These are phyloP conservation scores for Phallus indusiatus DNA, from an alignment of 768 basidiomycete genomes.

Conservation along the genomic window DNA sequence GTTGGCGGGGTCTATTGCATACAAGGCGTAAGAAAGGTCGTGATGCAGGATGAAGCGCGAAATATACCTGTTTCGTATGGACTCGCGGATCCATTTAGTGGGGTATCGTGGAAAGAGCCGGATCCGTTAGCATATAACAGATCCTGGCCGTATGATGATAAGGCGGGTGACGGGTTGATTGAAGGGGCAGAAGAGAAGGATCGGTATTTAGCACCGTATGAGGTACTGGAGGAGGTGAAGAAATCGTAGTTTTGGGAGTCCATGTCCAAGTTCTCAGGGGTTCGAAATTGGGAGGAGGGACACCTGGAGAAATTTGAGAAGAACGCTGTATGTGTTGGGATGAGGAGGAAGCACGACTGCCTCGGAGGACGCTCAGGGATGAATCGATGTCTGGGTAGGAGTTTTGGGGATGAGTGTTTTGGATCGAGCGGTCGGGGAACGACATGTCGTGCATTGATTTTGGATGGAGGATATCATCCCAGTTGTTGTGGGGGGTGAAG, in stretches of 20 bases:
- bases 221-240: constrained; percentile 29
- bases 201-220: constrained; percentile 51
- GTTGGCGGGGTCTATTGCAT: constrained; percentile 54
- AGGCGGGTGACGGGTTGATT: constrained; percentile 36
- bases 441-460: constrained; percentile 4
- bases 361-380: constrained; percentile 12
- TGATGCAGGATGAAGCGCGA: constrained; percentile 44
- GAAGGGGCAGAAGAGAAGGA: constrained; percentile 65
- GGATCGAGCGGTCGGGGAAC: constrained; percentile 2
- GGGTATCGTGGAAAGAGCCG: constrained; percentile 46
- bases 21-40: constrained; percentile 47
- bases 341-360: constrained; percentile 26
- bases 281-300: constrained; percentile 36
- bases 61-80: constrained; percentile 60
- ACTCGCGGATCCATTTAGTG: constrained; percentile 37
- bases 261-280: constrained; percentile 44
- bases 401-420: background rate
- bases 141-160: constrained; percentile 47
- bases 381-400: constrained; percentile 5
- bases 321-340: constrained; percentile 11
- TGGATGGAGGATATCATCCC: constrained; percentile 4
- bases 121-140: constrained; percentile 43
- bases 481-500: constrained; percentile 2
- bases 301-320: constrained; percentile 29
- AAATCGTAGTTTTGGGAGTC: constrained; percentile 59